Base-by-base conservation (phyloP, 1,284 basidiomycete species). In the Sanghuangporus weigelae region DNA sequence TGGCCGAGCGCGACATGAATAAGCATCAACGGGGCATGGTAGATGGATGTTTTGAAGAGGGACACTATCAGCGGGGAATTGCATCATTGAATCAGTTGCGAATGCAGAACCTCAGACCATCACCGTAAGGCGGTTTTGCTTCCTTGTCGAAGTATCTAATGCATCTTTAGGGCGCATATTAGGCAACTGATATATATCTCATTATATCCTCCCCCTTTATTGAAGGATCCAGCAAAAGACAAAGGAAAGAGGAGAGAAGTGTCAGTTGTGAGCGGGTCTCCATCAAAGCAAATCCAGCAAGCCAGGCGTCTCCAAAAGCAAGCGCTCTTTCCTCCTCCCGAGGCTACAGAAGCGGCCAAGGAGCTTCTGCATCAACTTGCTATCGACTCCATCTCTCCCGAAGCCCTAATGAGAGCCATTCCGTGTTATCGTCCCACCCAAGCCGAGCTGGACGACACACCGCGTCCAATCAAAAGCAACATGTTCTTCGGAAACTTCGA, bases 21-120 rank as follows among this genome's bases (percentile, higher is more conserved):
- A 73, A 73, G 16, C 73, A 83, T 68, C 84, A 88, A 68, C 78
- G 80, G 35, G 80, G 78, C 42, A 73, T 89, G 11, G 84, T 89
- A 14, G 87, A 90, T 69, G 83, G 78, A 53, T 85, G 84, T 65
- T 83, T 91, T 44, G 89, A 91, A 67, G 89, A 91, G 71, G 84
- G 84, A 19, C 86, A 90, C 66, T 89, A 87, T 67, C 82, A 87
- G 66, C 77, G 81, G 7, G 89, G 84, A 1, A 84, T 89, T 31
- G 73, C 77, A 10, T 72, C 82, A 19, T 77, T 91, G 0, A 82
- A 84, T 64, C 83, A 86, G 62, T 73, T 90, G 5, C 82, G 85
- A 59, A 81, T 81, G 3, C 70, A 79, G n/a, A 74, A 77, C 23
- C 79, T 78, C 71, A 82, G 72, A 58, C 87, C 86, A 10, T 78